These are phyloP conservation scores for Suhomyces pyralidae DNA, from an alignment of 805 yeast genomes.

Conservation along the genomic window DNA sequence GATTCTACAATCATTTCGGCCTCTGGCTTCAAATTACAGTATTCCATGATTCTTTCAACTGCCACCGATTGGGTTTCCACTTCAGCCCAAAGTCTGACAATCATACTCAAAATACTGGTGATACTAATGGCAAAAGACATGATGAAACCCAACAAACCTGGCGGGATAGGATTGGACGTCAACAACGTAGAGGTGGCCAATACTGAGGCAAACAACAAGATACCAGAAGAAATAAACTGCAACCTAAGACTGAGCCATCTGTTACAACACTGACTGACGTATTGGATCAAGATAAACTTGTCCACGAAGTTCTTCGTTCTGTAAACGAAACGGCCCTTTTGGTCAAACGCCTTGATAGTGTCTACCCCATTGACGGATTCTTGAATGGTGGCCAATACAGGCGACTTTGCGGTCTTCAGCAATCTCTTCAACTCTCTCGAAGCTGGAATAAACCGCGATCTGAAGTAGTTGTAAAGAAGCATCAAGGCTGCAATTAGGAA, in stretches of 20 bases:
- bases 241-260: conserved; percentile 66
- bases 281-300: conserved; percentile 39
- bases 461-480: conserved; percentile 65
- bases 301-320: conserved; percentile 53
- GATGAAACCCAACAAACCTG: conserved; percentile 63
- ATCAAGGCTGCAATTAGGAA: conserved; percentile 46
- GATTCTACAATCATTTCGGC: conserved; percentile 40
- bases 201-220: conserved; percentile 50
- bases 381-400: conserved; percentile 78
- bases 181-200: conserved; percentile 41
- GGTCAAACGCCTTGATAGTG: conserved; percentile 77
- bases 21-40: conserved; percentile 46
- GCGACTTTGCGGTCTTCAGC: conserved; percentile 65
- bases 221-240: conserved; percentile 57
- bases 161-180: conserved; percentile 42
- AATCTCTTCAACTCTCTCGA: conserved; percentile 79
- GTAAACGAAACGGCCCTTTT: conserved; percentile 56
- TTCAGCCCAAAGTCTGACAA: conserved; percentile 61
- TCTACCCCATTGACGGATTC: conserved; percentile 76
- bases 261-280: conserved; percentile 43
- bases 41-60: conserved; percentile 66
- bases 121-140: conserved; percentile 63
- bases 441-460: conserved; percentile 62
- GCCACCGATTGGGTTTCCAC: conserved; percentile 63
- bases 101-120: conserved; percentile 50